phyloP scores from a whole-genome alignment of 768 basidiomycete species.

The Phaffia australis region DNA sequence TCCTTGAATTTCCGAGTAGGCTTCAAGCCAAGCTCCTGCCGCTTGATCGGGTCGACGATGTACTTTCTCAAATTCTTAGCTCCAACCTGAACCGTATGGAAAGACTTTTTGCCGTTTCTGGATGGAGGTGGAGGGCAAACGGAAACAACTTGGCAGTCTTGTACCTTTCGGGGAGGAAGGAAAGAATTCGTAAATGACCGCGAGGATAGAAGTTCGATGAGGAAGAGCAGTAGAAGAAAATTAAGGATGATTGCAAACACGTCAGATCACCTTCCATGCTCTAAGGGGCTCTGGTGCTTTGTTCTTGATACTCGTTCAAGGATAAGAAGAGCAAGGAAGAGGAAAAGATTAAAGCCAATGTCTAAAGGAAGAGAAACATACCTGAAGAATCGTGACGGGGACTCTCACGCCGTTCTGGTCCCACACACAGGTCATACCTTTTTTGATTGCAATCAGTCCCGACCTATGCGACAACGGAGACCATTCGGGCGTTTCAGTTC shows the following conservation, averaged over 20 bases:
- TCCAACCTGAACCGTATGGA: conserved; percentile 89
- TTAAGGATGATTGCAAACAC: neutral
- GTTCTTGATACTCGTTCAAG: neutral
- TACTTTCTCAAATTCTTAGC: conserved; percentile 48
- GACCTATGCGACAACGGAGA: conserved; percentile 73
- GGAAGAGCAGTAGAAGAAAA: neutral
- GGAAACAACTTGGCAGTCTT: conserved; percentile 17
- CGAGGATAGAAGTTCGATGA: too few relatives aligned
- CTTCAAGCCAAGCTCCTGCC: conserved; percentile 11
- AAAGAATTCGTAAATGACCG: conserved; percentile 46
- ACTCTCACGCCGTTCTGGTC: conserved; percentile 74
- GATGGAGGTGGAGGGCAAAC: neutral
- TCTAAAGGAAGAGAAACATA: conserved; percentile 36
- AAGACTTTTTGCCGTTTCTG: conserved; percentile 41
- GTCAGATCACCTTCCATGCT: neutral
- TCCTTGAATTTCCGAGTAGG: conserved; percentile 37
- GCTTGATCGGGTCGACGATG: conserved; percentile 8
- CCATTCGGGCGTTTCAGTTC: conserved; percentile 48
- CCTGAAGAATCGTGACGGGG: conserved; percentile 92
- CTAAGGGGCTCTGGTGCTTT: neutral
- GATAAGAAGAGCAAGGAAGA: neutral
- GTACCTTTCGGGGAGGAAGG: conserved; percentile 31
- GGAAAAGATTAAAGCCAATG: too few relatives aligned
- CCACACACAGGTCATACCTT: conserved; percentile 92
- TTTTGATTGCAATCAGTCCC: conserved; percentile 85